These are phyloP conservation scores for Viola pubescens DNA, from an alignment of 441 rosid genomes.

Conservation along the genomic window DNA sequence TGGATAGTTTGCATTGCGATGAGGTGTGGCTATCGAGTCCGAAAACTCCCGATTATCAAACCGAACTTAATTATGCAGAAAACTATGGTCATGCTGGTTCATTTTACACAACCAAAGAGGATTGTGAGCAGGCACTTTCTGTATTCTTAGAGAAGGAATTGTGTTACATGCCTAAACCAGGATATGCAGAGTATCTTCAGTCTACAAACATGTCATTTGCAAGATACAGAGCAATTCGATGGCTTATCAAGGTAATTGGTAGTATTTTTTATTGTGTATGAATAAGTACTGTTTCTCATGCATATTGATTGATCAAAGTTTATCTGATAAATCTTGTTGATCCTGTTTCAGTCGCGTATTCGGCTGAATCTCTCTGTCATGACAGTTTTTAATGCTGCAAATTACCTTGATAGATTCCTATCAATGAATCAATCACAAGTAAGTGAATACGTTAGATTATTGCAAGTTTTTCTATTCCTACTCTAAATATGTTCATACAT, in stretches of 20 bases:
- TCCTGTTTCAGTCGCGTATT: constrained; percentile 36
- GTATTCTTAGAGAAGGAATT: constrained; percentile 44
- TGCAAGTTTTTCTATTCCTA: no score
- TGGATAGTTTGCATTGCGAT: constrained; percentile 70
- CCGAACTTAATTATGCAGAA: constrained; percentile 9
- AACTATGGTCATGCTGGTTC: background rate
- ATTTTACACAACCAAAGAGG: constrained; percentile 31
- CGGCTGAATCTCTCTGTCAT: constrained; percentile 45
- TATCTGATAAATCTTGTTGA: background rate
- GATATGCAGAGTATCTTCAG: constrained; percentile 29
- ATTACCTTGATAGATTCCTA: constrained; percentile 64
- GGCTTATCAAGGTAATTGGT: constrained; percentile 53
- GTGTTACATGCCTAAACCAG: constrained; percentile 36
- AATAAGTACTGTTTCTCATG: background rate
- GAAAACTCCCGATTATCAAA: constrained; percentile 15
- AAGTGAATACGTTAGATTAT: constrained; percentile 11
- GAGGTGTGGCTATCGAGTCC: constrained; percentile 56
- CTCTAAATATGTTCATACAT: background rate
- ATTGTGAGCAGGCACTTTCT: constrained; percentile 28
- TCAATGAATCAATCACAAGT: constrained; percentile 45
- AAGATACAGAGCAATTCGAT: constrained; percentile 43
- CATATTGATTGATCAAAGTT: background rate
- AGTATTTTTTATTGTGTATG: background rate
- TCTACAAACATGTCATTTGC: constrained; percentile 26
- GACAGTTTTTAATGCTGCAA: constrained; percentile 56